Conservation (phyloP, 352 stramenopile species). For the Globisporangium viniferum region DNA sequence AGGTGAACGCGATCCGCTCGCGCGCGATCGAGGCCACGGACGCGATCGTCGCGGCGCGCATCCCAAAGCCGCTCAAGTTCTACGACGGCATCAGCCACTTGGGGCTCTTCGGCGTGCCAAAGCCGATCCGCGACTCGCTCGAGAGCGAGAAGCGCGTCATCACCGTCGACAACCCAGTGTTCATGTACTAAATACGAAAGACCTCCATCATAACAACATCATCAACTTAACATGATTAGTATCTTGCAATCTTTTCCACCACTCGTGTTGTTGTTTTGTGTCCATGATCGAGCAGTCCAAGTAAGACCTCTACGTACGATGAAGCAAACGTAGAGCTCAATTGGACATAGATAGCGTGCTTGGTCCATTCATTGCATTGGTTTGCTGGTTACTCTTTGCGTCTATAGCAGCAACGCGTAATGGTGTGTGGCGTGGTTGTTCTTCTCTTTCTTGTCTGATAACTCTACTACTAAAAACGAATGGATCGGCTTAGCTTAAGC, state of each 20-base stretch:
- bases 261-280: background rate
- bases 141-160: constrained; percentile 91
- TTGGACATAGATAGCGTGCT: background rate
- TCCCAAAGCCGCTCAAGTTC: constrained; percentile 79
- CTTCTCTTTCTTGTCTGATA: background rate
- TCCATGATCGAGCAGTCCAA: background rate
- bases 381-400: background rate
- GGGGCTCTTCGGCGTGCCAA: constrained; percentile 90
- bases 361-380: background rate
- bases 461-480: constrained; percentile 3
- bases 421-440: background rate
- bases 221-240: constrained; percentile 2
- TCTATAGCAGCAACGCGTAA: background rate
- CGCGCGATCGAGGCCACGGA: constrained; percentile 68
- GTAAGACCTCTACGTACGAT: background rate
- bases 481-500: constrained; percentile 17
- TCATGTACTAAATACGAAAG: constrained; percentile 90
- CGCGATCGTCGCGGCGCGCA: constrained; percentile 46
- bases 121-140: constrained; percentile 87
- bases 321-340: background rate
- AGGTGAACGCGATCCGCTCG: constrained; percentile 46
- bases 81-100: constrained; percentile 91
- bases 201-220: background rate
- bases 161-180: constrained; percentile 94
- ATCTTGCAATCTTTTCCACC: constrained; percentile 6